Base-by-base conservation (phyloP, 345 rosid species). In the Arabidopsis arenosa region DNA sequence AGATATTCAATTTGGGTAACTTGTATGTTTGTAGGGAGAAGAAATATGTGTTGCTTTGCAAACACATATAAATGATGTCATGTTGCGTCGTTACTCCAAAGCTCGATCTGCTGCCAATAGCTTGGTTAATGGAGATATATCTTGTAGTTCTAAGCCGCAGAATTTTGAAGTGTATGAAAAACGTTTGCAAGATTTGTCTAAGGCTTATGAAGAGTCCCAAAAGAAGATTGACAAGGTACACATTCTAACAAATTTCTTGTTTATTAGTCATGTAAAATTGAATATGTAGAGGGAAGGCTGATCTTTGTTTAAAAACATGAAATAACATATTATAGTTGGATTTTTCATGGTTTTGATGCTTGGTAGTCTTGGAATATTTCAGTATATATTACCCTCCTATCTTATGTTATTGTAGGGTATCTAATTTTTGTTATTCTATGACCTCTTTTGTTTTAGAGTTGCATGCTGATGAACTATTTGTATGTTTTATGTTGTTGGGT, bases 41-140 rank as follows among this genome's bases (percentile, higher is more conserved):
- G 99, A 95, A 83, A 88, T 95, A 56, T 92, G 97, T 86, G 97
- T 95, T 65, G 97, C 99, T 72, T 90, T 95, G 72, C 99, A 95
- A 81, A 95, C 99, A 47, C 99, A 92, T 82, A 95, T 95, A 77
- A 95, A 95, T 74, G 99, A 95, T 84, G 97, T 95, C 68, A 95
- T 95, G 99, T 69, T 95, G 81, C 90, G 97, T n/a, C 96, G 97
- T 62, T 95, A 92, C 82, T 92, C 99, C 68, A 95, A 95, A 82
- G 97, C 97, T 56, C 87, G 92, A 54, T 85, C 91, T 72, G 78
- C 77, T 76, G 84, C 86, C 70, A 80, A 80, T 73, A 86, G 85
- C 77, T 81, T 89, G 61, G 79, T 80, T 55, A 87, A 90, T 86
- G 97, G 91, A 56, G 96, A 90, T 83, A 72, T 80, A 68, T 83